phyloP scores from a whole-genome alignment of 805 yeast genomes.

The Lipomyces yamadae region DNA sequence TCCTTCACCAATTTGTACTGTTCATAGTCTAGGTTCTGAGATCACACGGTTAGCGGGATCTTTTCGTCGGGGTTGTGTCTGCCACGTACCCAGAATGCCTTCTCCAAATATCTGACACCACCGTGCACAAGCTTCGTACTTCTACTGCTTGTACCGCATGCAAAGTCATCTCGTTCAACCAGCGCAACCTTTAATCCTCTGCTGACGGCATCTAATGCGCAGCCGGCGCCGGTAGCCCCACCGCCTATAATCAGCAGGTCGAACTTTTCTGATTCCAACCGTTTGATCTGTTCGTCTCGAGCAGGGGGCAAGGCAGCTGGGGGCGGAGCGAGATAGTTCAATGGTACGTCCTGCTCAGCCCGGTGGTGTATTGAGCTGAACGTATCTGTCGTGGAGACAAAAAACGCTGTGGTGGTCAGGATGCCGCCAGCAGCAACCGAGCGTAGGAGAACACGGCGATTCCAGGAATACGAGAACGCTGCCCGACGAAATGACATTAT shows the following conservation, averaged over 20 bases:
- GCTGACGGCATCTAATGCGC: conserved; percentile 87
- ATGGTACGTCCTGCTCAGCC: conserved; percentile 8
- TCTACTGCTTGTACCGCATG: conserved; percentile 90
- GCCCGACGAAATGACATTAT: conserved; percentile 2
- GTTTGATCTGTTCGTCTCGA: conserved; percentile 31
- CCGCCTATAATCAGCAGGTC: conserved; percentile 93
- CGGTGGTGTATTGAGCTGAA: conserved; percentile 1
- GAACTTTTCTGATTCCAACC: conserved; percentile 47
- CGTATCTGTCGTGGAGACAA: conserved; percentile 8
- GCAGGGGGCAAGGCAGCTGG: conserved; percentile 33
- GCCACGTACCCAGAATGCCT: conserved; percentile 71
- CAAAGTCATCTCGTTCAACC: conserved; percentile 86
- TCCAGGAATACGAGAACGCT: background rate
- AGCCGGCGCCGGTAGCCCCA: conserved; percentile 95
- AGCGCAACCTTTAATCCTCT: conserved; percentile 89
- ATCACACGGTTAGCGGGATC: background rate
- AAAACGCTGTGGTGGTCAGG: conserved; percentile 5
- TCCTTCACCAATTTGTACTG: conserved; percentile 88
- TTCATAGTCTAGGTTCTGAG: conserved; percentile 74
- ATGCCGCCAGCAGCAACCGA: conserved; percentile 10
- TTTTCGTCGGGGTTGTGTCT: background rate
- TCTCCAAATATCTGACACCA: conserved; percentile 93
- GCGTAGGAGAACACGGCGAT: background rate
- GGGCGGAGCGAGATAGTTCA: conserved; percentile 17
- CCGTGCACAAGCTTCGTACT: conserved; percentile 98